These are phyloP conservation scores for Nakataea oryzae DNA, from an alignment of 2,329 filamentous ascomycete genomes.

Conservation along the genomic window DNA sequence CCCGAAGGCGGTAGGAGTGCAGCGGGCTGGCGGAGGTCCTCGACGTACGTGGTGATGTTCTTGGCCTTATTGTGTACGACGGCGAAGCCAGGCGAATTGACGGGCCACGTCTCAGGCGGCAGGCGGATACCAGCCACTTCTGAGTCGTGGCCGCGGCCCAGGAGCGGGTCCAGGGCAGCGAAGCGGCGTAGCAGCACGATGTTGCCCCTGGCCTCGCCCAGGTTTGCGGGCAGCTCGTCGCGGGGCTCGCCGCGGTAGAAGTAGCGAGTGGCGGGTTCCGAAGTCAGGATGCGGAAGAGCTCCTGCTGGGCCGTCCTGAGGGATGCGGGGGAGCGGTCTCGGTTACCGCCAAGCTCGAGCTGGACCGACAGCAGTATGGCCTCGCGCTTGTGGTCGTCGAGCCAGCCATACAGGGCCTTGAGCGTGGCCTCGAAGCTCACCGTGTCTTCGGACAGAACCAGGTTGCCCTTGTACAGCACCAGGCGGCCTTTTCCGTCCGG, in stretches of 20 bases:
- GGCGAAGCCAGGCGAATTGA: constrained; percentile 26
- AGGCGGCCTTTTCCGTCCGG: constrained; percentile 27
- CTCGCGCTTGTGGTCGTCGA: constrained; percentile 33
- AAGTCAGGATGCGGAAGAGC: constrained; percentile 27
- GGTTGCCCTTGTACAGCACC: constrained; percentile 36
- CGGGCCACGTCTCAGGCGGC: constrained; percentile 29
- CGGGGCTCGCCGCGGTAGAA: constrained; percentile 28
- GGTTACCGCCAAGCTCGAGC: constrained; percentile 25
- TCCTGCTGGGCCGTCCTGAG: background rate
- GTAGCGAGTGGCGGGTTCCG: constrained; percentile 24
- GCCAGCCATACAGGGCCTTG: constrained; percentile 36
- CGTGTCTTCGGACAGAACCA: constrained; percentile 27
- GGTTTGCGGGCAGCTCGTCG: constrained; percentile 32
- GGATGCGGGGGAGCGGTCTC: constrained; percentile 22
- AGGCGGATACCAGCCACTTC: constrained; percentile 35
- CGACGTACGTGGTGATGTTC: constrained; percentile 31
- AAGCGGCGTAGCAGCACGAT: constrained; percentile 29
- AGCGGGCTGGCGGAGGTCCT: constrained; percentile 35
- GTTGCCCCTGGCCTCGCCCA: constrained; percentile 32
- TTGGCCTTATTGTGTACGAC: constrained; percentile 21
- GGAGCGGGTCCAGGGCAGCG: constrained; percentile 27
- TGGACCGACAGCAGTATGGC: constrained; percentile 34
- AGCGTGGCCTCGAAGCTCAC: constrained; percentile 32
- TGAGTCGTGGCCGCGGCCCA: constrained; percentile 21
- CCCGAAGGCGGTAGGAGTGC: constrained; percentile 8